Evolutionary conservation across 2,329 filamentous ascomycete genomes (phyloP).

Genomic region (Aspergillus glaucus): DNA sequence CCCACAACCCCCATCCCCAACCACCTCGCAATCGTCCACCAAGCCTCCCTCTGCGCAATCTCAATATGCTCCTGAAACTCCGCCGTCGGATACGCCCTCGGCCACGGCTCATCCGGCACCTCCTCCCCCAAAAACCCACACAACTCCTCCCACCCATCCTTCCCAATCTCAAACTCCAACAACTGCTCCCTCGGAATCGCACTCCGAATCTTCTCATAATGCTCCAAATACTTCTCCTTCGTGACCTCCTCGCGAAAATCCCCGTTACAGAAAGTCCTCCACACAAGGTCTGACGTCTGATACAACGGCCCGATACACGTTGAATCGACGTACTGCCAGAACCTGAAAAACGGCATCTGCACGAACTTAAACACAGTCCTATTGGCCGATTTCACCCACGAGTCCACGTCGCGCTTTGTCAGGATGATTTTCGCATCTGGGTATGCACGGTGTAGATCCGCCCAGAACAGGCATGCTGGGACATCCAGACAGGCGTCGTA

Average conservation of each 20-base stretch:
- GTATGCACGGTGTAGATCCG: conserved; percentile 30
- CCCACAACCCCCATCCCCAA: conserved; percentile 1
- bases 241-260: conserved; percentile 12
- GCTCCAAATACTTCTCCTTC: conserved; percentile 9
- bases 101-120: conserved; percentile 31
- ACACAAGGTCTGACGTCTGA: conserved; percentile 6
- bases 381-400: conserved; percentile 17
- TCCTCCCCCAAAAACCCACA: conserved; percentile 37
- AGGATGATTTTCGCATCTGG: conserved; percentile 30
- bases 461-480: conserved; percentile 27
- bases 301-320: conserved; percentile 15
- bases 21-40: not conserved
- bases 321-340: conserved; percentile 9
- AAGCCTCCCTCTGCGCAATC: not conserved
- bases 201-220: conserved; percentile 14
- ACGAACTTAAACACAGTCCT: conserved; percentile 11
- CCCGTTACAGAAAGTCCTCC: conserved; percentile 5
- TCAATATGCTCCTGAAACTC: conserved; percentile 4
- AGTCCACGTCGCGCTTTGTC: conserved; percentile 25
- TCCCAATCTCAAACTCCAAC: conserved; percentile 21
- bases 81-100: conserved; percentile 23
- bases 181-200: conserved; percentile 17
- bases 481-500: conserved; percentile 19
- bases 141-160: conserved; percentile 41
- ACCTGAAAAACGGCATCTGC: conserved; percentile 7